Base-by-base conservation (phyloP, 1,284 basidiomycete species). In the Cryptococcus depauperatus region DNA sequence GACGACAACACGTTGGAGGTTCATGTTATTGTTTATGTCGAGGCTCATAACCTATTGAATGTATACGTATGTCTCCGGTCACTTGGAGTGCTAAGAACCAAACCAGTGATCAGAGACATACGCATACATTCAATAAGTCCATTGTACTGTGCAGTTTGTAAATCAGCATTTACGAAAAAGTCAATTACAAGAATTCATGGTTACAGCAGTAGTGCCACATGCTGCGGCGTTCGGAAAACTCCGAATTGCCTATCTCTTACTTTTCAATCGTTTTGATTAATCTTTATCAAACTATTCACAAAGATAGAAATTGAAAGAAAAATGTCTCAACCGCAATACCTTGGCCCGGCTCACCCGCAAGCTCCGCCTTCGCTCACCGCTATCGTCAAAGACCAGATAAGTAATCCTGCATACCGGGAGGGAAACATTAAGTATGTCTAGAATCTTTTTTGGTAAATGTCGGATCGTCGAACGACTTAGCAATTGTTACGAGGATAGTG, bases 331-430 rank as follows among this genome's bases (percentile, higher is more conserved):
- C 52, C 52, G 35, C 48, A 57, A 32, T 57, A 57, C 35, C 50
- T 57, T 25, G 55, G 55, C 26, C 52, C 52, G 7, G 50, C 52
- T n/a, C 41, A 42, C 27, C 33, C 50, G 2, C 48, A 51, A 33
- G 16, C 47, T 11, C 41, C 52, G 9, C 46, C 51, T 37, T 45
- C 50, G 16, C 39, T 54, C 9, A 43, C 44, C 5, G 43, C 50
- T 11, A 34, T 52, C 29, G 40, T 46, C 43, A 54, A 48, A 26
- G 47, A 46, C 44, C 59, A 62, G 40, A 41, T 62, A 21, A 39
- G 55, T 6, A 57, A 57, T 27, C 58, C 57, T n/a, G 52, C 53
- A 18, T 43, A 59, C 43, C 39, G 55, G 27, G 58, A 55, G 28
- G 58, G 57, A 21, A 62, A 59, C 50, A 29, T 59, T 29, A 55